Evolutionary conservation across 2,329 filamentous ascomycete genomes (phyloP).

Genomic region (Lachnellula occidentalis): DNA sequence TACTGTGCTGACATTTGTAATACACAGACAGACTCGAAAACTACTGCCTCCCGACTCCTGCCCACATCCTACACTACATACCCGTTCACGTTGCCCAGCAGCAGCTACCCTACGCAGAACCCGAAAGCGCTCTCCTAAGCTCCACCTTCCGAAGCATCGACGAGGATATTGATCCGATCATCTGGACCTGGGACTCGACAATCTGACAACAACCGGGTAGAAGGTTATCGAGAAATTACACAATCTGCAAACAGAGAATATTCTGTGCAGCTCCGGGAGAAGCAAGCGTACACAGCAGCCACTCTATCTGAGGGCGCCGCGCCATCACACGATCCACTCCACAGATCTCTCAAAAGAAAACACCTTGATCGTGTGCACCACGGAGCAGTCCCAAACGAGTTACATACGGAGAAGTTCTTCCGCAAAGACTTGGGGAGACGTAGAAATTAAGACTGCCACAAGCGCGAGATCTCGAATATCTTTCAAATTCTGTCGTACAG

Average conservation of each 20-base stretch:
- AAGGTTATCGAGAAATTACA: slow-evolving; percentile 11
- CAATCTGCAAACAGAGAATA: slow-evolving; percentile 3
- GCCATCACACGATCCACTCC: slow-evolving; percentile 6
- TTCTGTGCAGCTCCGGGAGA: background rate
- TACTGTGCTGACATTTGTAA: slow-evolving; percentile 21
- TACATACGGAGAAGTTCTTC: slow-evolving; percentile 8
- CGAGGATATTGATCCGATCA: slow-evolving; percentile 9
- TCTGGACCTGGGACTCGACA: slow-evolving; percentile 15
- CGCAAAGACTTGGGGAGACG: too few species aligned
- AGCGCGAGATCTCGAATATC: too few species aligned
- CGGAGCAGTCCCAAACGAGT: slow-evolving; percentile 3
- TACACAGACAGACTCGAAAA: slow-evolving; percentile 23
- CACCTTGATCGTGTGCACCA: slow-evolving; percentile 4
- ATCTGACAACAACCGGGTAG: slow-evolving; percentile 8
- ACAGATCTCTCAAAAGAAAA: slow-evolving; percentile 5
- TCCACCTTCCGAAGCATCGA: slow-evolving; percentile 1
- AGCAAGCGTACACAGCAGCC: slow-evolving; percentile 5
- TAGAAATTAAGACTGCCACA: too few species aligned
- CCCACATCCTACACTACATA: slow-evolving; percentile 24
- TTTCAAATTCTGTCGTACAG: background rate
- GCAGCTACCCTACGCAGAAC: slow-evolving; percentile 15
- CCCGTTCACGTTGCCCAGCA: slow-evolving; percentile 20
- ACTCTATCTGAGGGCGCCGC: slow-evolving; percentile 9
- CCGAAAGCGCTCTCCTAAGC: slow-evolving; percentile 9
- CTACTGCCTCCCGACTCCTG: slow-evolving; percentile 16